Base-by-base conservation (phyloP, 805 yeast genomes). In the Nadsonia fulvescens region DNA sequence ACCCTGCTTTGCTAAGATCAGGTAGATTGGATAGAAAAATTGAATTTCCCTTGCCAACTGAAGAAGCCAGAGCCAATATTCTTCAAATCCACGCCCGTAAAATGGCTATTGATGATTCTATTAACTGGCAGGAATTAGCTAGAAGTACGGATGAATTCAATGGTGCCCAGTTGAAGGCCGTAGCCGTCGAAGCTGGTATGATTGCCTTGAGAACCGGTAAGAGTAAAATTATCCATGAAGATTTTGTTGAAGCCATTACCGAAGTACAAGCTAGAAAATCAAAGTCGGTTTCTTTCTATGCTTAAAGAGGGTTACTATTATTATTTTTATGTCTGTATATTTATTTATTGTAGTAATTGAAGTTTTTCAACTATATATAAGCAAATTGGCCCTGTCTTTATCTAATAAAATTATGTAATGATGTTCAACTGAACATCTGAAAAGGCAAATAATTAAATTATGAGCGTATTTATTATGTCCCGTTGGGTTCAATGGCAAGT, bases 151-250 rank as follows among this genome's bases (percentile, higher is more conserved):
- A 89, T 51, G 99, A 89, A 54, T 89, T 89, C 53, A 89, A 89
- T 46, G 99, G 99, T 47, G 99, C 99, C 1, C 98, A 89, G 55
- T 62, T 89, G 49, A 89, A 89, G 58, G 98, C 98, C 2, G 99
- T 89, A 22, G 83, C 95, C 5, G 98, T 89, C 12, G 99, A 89
- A 53, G 98, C 99, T 5, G 99, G 99, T 47, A 89, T 89, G 99
- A 89, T 89, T 54, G 99, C 98, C 2, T 62, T 89, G 47, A 70
- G 98, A 56, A 81, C 79, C 42, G 95, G 93, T 10, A 93, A 89
- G 54, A 66, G 75, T 22, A 65, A 72, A 38, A 83, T 89, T 29
- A 77, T 79, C 41, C 99, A 89, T 51, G 98, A 89, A 54, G 98
- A 89, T 54, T 89, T 86, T 47, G 93, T 89, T 14, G 98, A 89